Conservation (phyloP, 1,284 basidiomycete species). For the Sporisorium graminicola region DNA sequence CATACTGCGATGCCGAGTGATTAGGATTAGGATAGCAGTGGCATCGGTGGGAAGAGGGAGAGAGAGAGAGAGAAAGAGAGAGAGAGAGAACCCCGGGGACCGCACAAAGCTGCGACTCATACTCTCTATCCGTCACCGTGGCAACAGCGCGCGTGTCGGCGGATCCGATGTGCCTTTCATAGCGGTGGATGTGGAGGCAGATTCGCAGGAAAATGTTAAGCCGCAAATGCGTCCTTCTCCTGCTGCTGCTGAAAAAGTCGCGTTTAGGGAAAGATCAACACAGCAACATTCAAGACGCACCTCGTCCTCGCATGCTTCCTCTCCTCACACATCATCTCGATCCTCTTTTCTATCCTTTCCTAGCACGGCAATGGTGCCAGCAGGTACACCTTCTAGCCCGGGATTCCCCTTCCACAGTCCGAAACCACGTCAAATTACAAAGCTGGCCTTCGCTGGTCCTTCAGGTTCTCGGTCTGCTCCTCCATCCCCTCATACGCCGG, state of each 20-base stretch:
- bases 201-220: background rate
- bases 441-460: slow-evolving; percentile 26
- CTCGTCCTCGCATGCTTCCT: background rate
- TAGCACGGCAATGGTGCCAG: slow-evolving; percentile 21
- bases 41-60: background rate
- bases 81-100: slow-evolving; percentile 1
- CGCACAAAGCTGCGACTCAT: background rate
- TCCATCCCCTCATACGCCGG: slow-evolving; percentile 43
- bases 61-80: background rate
- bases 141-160: background rate
- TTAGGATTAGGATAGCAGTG: background rate
- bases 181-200: slow-evolving; percentile 1
- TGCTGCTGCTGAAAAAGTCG: background rate
- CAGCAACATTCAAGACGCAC: slow-evolving; percentile 4
- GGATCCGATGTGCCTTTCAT: background rate
- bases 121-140: background rate
- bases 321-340: background rate
- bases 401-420: slow-evolving; percentile 37
- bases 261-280: slow-evolving; percentile 15
- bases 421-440: slow-evolving; percentile 37
- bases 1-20: slow-evolving; percentile 15
- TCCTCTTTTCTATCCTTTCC: background rate
- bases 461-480: slow-evolving; percentile 32
- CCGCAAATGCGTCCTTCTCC: background rate
- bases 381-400: slow-evolving; percentile 25